phyloP scores from a whole-genome alignment of 2,329 filamentous ascomycete genomes.

The Pseudogymnoascus sp. region DNA sequence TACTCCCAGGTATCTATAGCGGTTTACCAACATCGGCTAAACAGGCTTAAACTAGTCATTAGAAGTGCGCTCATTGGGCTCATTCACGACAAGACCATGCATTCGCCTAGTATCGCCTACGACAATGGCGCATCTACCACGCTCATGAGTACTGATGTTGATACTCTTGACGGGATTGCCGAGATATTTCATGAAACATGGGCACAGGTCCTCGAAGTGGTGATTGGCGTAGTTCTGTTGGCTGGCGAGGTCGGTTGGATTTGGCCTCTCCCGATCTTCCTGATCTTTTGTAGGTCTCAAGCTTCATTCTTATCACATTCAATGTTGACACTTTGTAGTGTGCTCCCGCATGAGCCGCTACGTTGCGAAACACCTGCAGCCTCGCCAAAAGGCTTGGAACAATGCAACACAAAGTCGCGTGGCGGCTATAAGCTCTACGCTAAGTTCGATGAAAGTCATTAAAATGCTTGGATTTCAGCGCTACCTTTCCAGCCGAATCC shows the following conservation, averaged over 20 bases:
- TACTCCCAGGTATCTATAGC: slow-evolving; percentile 27
- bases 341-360: slow-evolving; percentile 36
- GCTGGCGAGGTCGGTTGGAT: slow-evolving; percentile 35
- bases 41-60: slow-evolving; percentile 29
- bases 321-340: slow-evolving; percentile 23
- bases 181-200: slow-evolving; percentile 37
- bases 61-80: slow-evolving; percentile 32
- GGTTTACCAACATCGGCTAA: slow-evolving; percentile 27
- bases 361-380: slow-evolving; percentile 32
- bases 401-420: slow-evolving; percentile 34
- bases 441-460: slow-evolving; percentile 33
- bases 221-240: slow-evolving; percentile 34
- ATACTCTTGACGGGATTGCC: slow-evolving; percentile 27
- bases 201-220: slow-evolving; percentile 35
- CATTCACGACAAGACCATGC: slow-evolving; percentile 22
- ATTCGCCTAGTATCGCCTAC: too few species aligned
- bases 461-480: slow-evolving; percentile 32
- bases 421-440: slow-evolving; percentile 28
- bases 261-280: too few species aligned
- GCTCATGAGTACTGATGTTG: slow-evolving; percentile 34
- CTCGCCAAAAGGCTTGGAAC: slow-evolving; percentile 34
- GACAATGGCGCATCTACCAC: too few species aligned
- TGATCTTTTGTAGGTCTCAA: slow-evolving; percentile 31
- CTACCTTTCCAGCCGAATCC: too few species aligned
- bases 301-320: background rate